phyloP scores from a whole-genome alignment of 306 rosid genomes.

The Vicia villosa region DNA sequence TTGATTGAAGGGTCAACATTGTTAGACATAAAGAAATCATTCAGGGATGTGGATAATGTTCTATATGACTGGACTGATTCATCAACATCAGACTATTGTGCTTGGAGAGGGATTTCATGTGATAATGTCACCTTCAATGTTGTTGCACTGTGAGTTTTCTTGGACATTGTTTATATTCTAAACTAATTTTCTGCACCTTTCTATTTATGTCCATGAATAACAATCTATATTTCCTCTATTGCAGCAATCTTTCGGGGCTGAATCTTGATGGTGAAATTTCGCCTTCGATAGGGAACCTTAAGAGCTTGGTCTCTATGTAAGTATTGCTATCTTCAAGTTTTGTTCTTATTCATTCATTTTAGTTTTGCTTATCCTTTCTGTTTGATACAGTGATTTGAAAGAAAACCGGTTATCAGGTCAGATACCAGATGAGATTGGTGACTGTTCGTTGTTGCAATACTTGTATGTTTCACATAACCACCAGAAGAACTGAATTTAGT shows the following conservation, averaged over 20 bases:
- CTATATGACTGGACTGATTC: slow-evolving; percentile 87
- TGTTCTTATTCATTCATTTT: slow-evolving; percentile 12
- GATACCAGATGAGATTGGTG: slow-evolving; percentile 99
- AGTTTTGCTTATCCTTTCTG: neutral
- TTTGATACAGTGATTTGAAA: slow-evolving; percentile 69
- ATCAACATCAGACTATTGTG: slow-evolving; percentile 83
- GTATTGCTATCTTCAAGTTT: neutral
- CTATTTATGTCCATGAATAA: neutral
- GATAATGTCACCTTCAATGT: slow-evolving; percentile 87
- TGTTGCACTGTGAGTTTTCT: slow-evolving; percentile 74
- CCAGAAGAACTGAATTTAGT: neutral
- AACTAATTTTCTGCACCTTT: neutral
- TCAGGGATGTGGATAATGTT: slow-evolving; percentile 88
- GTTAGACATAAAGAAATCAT: slow-evolving; percentile 87
- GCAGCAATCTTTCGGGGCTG: slow-evolving; percentile 83
- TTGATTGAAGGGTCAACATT: slow-evolving; percentile 74
- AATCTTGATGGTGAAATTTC: slow-evolving; percentile 96
- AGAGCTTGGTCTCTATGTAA: slow-evolving; percentile 73
- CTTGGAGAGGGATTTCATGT: slow-evolving; percentile 89
- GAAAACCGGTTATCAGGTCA: slow-evolving; percentile 87
- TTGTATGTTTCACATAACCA: slow-evolving; percentile 53
- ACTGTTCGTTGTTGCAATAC: slow-evolving; percentile 67
- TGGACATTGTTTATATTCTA: neutral
- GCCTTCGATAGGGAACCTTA: slow-evolving; percentile 79
- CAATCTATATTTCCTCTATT: slow-evolving; percentile 23